These are phyloP conservation scores for Xanthoconium separans DNA, from an alignment of 1,284 basidiomycete species.

Conservation along the genomic window DNA sequence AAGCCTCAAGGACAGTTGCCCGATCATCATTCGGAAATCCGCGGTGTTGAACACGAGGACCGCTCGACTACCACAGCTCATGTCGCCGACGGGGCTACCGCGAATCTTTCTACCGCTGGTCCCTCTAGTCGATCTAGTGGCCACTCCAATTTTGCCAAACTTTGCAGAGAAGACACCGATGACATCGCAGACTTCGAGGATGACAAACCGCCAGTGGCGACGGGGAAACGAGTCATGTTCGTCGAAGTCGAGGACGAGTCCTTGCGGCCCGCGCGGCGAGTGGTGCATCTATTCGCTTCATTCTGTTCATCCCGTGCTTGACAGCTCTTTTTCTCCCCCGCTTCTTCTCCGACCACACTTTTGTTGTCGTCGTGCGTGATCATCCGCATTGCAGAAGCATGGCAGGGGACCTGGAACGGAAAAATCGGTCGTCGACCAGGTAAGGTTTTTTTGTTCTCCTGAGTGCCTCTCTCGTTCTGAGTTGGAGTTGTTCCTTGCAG, in stretches of 20 bases:
- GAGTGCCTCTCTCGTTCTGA: background rate
- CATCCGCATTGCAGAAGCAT: conserved; percentile 21
- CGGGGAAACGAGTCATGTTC: conserved; percentile 27
- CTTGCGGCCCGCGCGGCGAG: conserved; percentile 28
- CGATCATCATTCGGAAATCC: conserved; percentile 21
- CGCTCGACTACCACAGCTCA: conserved; percentile 10
- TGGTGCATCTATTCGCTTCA: conserved; percentile 17
- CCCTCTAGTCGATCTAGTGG: conserved; percentile 24
- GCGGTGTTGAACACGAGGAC: conserved; percentile 14
- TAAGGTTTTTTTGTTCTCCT: conserved; percentile 9
- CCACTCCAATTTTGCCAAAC: conserved; percentile 24
- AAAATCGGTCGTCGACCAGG: conserved; percentile 22
- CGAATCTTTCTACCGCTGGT: conserved; percentile 14
- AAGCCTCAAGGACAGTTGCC: conserved; percentile 10
- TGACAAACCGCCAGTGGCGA: conserved; percentile 13
- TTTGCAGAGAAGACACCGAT: conserved; percentile 29
- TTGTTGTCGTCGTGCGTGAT: background rate
- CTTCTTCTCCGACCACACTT: background rate
- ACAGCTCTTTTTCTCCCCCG: background rate
- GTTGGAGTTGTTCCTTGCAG: conserved; percentile 6
- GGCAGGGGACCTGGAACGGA: conserved; percentile 18
- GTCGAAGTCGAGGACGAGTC: conserved; percentile 23
- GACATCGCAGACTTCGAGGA: conserved; percentile 29
- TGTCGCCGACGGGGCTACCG: conserved; percentile 4
- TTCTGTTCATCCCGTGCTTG: conserved; percentile 4